A percentile compares a stretch with the other conserved stretches of the same genome.
Conservation (phyloP, 768 basidiomycete genomes). For the Tylopilus vinaceipallidus region DNA sequence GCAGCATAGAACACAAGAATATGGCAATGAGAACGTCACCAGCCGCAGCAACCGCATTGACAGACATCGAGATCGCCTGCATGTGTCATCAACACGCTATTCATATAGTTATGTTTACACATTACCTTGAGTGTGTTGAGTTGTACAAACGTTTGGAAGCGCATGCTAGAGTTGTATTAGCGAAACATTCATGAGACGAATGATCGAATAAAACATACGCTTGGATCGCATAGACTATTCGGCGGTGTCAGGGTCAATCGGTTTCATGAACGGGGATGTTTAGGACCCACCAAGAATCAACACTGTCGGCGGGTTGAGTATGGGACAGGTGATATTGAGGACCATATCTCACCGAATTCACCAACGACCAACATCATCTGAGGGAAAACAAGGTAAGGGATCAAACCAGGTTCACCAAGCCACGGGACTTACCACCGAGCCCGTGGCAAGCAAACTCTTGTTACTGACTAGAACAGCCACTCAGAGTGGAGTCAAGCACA, state of each 20-base stretch:
- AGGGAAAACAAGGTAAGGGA: background rate
- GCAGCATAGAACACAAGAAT: conserved; percentile 46
- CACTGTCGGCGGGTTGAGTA: conserved; percentile 24
- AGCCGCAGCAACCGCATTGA: conserved; percentile 54
- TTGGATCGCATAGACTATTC: conserved; percentile 35
- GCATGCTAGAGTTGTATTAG: conserved; percentile 36
- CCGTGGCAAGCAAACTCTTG: conserved; percentile 41
- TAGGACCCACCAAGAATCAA: conserved; percentile 35
- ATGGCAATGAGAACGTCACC: conserved; percentile 52
- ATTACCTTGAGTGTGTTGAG: conserved; percentile 45
- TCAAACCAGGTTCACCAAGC: background rate
- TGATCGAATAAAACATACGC: conserved; percentile 33
- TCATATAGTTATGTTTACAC: background rate
- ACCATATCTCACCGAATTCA: conserved; percentile 38
- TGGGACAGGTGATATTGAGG: too few species aligned
- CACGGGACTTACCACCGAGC: conserved; percentile 29
- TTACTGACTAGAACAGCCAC: conserved; percentile 43
- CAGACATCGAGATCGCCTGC: conserved; percentile 46
- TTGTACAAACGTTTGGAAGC: conserved; percentile 43
- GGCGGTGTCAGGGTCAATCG: conserved; percentile 1
- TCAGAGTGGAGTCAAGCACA: background rate
- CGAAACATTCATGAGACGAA: background rate
- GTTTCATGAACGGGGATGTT: background rate
- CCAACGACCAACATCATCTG: conserved; percentile 36
- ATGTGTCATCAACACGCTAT: background rate